Conservation (phyloP, 176 grass and related monocot genomes). For the Eremochloa ophiuroides region DNA sequence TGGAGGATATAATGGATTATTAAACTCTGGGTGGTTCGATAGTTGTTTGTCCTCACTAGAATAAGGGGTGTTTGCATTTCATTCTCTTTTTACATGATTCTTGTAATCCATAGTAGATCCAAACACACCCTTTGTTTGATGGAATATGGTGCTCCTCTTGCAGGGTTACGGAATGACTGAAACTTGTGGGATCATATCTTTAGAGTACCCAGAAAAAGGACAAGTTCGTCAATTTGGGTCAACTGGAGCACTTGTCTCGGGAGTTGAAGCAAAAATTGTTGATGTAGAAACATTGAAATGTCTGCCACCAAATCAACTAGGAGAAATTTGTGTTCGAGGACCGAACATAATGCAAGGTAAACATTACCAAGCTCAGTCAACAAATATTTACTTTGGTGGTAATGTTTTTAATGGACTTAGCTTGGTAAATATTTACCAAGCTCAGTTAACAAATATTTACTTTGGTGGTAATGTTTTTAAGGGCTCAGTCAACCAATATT, state of each 20-base stretch:
- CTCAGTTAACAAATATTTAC: too few species aligned
- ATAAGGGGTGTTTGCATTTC: background rate
- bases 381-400: background rate
- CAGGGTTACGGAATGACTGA: constrained; percentile 98
- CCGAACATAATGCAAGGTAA: constrained; percentile 93
- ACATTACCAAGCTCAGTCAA: background rate
- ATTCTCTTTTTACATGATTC: background rate
- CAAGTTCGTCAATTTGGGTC: constrained; percentile 64
- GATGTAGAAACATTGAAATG: constrained; percentile 47
- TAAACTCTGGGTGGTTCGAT: background rate
- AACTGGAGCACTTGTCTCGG: constrained; percentile 58
- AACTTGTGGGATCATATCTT: constrained; percentile 72
- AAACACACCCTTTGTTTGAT: background rate
- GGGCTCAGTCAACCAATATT: too few species aligned
- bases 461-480: too few species aligned
- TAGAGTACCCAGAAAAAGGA: constrained; percentile 45
- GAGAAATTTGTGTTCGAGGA: constrained; percentile 82
- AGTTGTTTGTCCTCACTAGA: background rate
- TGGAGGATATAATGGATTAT: background rate
- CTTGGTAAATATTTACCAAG: too few species aligned
- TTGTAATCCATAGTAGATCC: background rate
- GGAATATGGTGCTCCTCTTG: background rate
- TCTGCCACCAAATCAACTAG: constrained; percentile 74
- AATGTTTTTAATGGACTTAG: too few species aligned
- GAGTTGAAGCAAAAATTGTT: constrained; percentile 74